Conservation (phyloP, 2,329 filamentous ascomycete genomes). For the Fusarium floridanum region DNA sequence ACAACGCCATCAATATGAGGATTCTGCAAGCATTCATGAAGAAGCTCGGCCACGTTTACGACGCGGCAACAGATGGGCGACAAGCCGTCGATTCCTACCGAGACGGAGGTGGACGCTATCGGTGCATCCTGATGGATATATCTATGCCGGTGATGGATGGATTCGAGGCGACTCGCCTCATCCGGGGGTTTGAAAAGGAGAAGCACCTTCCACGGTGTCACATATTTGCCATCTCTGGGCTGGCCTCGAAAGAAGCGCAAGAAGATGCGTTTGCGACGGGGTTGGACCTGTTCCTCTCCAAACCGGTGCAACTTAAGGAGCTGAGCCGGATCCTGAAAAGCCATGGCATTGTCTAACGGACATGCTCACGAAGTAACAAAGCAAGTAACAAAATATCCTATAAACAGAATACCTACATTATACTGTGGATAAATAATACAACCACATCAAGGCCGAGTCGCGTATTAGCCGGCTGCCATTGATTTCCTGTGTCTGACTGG, state of each 20-base stretch:
- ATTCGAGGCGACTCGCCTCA: slow-evolving; percentile 63
- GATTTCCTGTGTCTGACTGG: neutral
- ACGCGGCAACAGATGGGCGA: slow-evolving; percentile 50
- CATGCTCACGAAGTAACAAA: neutral
- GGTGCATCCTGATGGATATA: slow-evolving; percentile 61
- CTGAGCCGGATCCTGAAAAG: slow-evolving; percentile 43
- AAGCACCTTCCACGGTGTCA: slow-evolving; percentile 55
- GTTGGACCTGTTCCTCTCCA: slow-evolving; percentile 68
- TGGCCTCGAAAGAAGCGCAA: slow-evolving; percentile 63
- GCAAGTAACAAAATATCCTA: neutral
- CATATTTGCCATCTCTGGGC: slow-evolving; percentile 67
- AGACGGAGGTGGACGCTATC: slow-evolving; percentile 37
- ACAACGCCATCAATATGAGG: slow-evolving; percentile 57
- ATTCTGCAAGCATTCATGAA: slow-evolving; percentile 52
- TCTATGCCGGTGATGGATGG: slow-evolving; percentile 71
- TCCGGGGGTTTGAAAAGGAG: slow-evolving; percentile 62
- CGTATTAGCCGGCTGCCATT: neutral
- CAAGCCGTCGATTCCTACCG: slow-evolving; percentile 51
- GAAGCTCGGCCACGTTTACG: slow-evolving; percentile 48
- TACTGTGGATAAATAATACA: neutral
- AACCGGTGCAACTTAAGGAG: slow-evolving; percentile 62
- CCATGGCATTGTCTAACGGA: slow-evolving; percentile 16
- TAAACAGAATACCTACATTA: neutral
- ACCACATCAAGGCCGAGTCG: neutral
- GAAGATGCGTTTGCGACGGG: slow-evolving; percentile 67